Evolutionary conservation across 306 rosid genomes (phyloP).

Genomic region (Oemleria cerasiformis): DNA sequence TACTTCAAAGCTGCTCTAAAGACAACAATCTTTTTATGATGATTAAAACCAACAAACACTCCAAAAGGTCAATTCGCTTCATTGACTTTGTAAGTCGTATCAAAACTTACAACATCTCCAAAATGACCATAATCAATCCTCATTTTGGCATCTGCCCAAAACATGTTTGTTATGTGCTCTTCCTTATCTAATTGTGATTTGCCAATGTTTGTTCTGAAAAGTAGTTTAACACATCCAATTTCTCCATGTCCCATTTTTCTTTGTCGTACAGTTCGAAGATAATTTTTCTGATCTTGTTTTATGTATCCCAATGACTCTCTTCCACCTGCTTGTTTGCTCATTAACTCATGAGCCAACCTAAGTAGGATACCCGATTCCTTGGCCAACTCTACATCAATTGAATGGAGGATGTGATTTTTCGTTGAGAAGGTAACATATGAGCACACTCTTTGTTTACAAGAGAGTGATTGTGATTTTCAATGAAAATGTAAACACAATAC

Average conservation of each 20-base stretch:
- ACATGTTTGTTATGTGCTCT: not conserved
- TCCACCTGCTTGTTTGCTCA: no score
- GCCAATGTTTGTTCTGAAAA: not conserved
- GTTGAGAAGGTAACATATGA: no score
- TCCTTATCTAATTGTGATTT: not conserved
- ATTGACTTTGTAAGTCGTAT: not conserved
- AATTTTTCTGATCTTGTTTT: not conserved
- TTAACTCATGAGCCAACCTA: no score
- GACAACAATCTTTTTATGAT: not conserved
- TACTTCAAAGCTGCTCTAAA: not conserved
- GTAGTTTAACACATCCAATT: not conserved
- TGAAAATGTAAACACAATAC: not conserved
- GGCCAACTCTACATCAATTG: no score
- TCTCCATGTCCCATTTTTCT: not conserved
- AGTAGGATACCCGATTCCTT: no score
- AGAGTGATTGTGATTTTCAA: no score
- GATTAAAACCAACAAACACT: not conserved
- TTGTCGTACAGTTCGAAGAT: not conserved
- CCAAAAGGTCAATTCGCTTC: not conserved
- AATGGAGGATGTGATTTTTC: no score
- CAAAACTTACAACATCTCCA: not conserved
- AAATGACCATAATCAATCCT: not conserved
- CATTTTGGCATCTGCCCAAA: conserved; percentile 1
- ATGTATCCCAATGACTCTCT: no score
- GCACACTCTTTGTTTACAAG: no score